phyloP scores from a whole-genome alignment of 1,284 basidiomycete species.

The Tilletia walkeri region DNA sequence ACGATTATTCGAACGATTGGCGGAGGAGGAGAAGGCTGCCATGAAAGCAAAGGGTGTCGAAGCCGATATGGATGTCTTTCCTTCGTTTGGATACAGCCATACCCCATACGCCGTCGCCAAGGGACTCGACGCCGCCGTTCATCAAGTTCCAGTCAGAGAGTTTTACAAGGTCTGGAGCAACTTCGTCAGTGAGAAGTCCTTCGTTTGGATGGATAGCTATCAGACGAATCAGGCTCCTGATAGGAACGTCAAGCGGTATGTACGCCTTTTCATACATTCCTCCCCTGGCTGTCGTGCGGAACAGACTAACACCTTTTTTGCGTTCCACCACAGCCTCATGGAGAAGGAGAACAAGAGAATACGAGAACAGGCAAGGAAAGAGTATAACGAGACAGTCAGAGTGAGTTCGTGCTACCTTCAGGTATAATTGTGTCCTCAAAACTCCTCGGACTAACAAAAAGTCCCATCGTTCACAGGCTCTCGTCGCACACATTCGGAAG shows the following conservation, averaged over 20 bases:
- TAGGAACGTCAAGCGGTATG: slow-evolving; percentile 69
- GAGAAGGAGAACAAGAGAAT: slow-evolving; percentile 94
- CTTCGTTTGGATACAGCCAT: slow-evolving; percentile 77
- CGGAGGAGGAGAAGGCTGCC: slow-evolving; percentile 70
- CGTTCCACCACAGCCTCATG: slow-evolving; percentile 63
- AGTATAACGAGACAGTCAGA: slow-evolving; percentile 88
- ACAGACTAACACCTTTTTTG: background rate
- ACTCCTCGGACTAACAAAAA: background rate
- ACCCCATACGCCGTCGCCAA: slow-evolving; percentile 66
- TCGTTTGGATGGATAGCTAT: slow-evolving; percentile 85
- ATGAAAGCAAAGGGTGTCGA: slow-evolving; percentile 54
- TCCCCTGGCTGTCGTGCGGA: background rate
- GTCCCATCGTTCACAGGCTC: slow-evolving; percentile 13
- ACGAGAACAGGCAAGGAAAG: slow-evolving; percentile 78
- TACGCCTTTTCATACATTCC: background rate
- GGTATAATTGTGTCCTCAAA: background rate
- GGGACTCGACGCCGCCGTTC: slow-evolving; percentile 27
- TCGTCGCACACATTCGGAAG: slow-evolving; percentile 84
- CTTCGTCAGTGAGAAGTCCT: slow-evolving; percentile 84
- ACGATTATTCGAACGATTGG: slow-evolving; percentile 79
- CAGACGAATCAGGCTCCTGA: slow-evolving; percentile 81
- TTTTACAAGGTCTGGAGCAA: slow-evolving; percentile 88
- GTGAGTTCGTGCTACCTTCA: slow-evolving; percentile 59
- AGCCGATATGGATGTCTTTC: slow-evolving; percentile 56
- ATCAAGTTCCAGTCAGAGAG: slow-evolving; percentile 42